Conservation (phyloP, 2,329 filamentous ascomycete species). For the Bipolaris oryzae region DNA sequence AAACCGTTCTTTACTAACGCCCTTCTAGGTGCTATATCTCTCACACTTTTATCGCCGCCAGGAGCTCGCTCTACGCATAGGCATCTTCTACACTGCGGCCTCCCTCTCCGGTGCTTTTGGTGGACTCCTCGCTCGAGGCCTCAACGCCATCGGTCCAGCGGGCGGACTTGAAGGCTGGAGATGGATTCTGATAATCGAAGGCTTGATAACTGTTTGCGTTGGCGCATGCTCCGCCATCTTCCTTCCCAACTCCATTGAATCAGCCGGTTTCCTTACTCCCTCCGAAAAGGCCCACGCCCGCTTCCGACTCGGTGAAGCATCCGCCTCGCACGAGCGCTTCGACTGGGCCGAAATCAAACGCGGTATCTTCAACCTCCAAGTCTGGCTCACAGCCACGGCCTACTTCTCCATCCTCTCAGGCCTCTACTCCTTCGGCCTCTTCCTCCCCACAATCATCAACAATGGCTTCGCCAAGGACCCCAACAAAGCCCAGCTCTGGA, state of each 20-base stretch:
- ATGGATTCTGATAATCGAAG: conserved; percentile 69
- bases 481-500: conserved; percentile 66
- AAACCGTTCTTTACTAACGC: neutral
- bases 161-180: conserved; percentile 64
- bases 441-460: conserved; percentile 69
- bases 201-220: conserved; percentile 60
- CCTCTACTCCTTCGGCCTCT: conserved; percentile 68
- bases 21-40: conserved; percentile 60
- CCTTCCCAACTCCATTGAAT: conserved; percentile 62
- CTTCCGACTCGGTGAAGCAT: conserved; percentile 52
- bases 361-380: conserved; percentile 65
- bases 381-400: conserved; percentile 67
- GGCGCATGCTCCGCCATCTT: conserved; percentile 59
- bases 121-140: conserved; percentile 65
- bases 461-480: conserved; percentile 61
- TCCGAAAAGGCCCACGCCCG: conserved; percentile 60
- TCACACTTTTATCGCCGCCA: conserved; percentile 65
- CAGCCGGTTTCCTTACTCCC: conserved; percentile 60
- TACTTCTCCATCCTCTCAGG: conserved; percentile 66
- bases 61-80: conserved; percentile 67
- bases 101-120: conserved; percentile 70
- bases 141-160: conserved; percentile 63
- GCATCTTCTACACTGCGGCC: conserved; percentile 71
- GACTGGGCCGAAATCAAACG: conserved; percentile 66
- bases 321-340: conserved; percentile 55